Evolutionary conservation across 306 rosid genomes (phyloP).

Genomic region (Rosa persica): DNA sequence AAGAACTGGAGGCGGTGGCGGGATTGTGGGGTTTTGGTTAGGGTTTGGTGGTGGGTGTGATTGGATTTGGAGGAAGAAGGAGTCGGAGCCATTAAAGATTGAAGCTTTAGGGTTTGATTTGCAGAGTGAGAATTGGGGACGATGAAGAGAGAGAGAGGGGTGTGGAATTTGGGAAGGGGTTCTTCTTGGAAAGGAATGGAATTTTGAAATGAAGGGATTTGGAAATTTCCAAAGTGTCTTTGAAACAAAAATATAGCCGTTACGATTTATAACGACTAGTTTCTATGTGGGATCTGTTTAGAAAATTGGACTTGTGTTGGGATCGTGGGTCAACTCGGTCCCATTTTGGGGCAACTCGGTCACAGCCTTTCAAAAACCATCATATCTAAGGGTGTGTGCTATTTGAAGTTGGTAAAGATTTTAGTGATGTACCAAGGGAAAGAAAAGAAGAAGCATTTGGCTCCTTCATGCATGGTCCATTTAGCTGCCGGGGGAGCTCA

Average conservation of each 20-base stretch:
- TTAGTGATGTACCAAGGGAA: too few relatives aligned
- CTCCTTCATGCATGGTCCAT: too few relatives aligned
- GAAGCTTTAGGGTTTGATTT: not conserved
- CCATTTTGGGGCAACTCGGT: too few relatives aligned
- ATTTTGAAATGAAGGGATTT: constrained; percentile 20
- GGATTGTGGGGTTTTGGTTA: constrained; percentile 72
- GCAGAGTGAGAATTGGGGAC: too few relatives aligned
- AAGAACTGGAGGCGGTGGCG: constrained; percentile 72
- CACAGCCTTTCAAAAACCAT: too few relatives aligned
- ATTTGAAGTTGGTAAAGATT: too few relatives aligned
- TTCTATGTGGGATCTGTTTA: not conserved
- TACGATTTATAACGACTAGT: constrained; percentile 54
- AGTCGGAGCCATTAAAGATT: constrained; percentile 95
- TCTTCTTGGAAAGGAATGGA: not conserved
- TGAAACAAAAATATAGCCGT: constrained; percentile 68
- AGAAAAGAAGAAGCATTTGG: too few relatives aligned
- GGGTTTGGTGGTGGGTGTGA: constrained; percentile 42
- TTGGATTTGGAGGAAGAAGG: constrained; percentile 77
- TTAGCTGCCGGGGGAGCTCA: too few relatives aligned
- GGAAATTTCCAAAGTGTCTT: constrained; percentile 12
- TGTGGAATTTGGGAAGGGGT: too few relatives aligned
- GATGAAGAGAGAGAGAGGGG: constrained; percentile 9
- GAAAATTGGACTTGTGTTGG: not conserved
- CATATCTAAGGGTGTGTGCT: too few relatives aligned
- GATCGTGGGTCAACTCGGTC: too few relatives aligned